These are phyloP conservation scores for Globisporangium irregulare DNA, from an alignment of 352 stramenopile species.

Conservation along the genomic window DNA sequence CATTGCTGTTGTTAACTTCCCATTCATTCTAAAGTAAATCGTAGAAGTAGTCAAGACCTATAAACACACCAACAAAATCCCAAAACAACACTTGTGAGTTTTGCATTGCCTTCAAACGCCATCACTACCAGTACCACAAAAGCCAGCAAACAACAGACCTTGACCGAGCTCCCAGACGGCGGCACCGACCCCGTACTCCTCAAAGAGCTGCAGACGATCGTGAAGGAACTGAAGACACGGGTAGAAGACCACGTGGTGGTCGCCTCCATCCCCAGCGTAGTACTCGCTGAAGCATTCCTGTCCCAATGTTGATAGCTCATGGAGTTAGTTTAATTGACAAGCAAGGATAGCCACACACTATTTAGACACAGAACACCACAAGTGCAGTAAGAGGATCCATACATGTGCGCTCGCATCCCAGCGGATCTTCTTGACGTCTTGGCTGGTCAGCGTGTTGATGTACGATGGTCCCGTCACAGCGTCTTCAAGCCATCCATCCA, in stretches of 20 bases:
- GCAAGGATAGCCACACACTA: background rate
- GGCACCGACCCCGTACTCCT: slow-evolving; percentile 42
- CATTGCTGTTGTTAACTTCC: slow-evolving; percentile 2
- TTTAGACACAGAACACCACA: background rate
- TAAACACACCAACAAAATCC: slow-evolving; percentile 14
- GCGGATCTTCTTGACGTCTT: slow-evolving; percentile 42
- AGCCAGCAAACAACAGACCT: slow-evolving; percentile 28
- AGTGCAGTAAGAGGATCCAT: background rate
- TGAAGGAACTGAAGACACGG: slow-evolving; percentile 81
- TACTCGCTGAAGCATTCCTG: slow-evolving; percentile 74
- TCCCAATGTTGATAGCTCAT: background rate
- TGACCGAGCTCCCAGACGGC: slow-evolving; percentile 82
- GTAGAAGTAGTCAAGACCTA: slow-evolving; percentile 80
- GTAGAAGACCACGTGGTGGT: slow-evolving; percentile 59
- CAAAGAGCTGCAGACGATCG: slow-evolving; percentile 59
- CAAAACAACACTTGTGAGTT: slow-evolving; percentile 1
- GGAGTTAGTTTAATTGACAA: background rate
- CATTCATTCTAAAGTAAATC: slow-evolving; percentile 28
- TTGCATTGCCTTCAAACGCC: background rate
- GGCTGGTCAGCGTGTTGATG: slow-evolving; percentile 34
- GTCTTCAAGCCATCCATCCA: slow-evolving; percentile 22
- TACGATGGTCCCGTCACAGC: slow-evolving; percentile 41
- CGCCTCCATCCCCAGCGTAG: slow-evolving; percentile 21
- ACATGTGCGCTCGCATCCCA: slow-evolving; percentile 51
- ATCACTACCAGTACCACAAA: background rate